phyloP scores from a whole-genome alignment of 345 rosid species.

The Streptanthus diversifolius region DNA sequence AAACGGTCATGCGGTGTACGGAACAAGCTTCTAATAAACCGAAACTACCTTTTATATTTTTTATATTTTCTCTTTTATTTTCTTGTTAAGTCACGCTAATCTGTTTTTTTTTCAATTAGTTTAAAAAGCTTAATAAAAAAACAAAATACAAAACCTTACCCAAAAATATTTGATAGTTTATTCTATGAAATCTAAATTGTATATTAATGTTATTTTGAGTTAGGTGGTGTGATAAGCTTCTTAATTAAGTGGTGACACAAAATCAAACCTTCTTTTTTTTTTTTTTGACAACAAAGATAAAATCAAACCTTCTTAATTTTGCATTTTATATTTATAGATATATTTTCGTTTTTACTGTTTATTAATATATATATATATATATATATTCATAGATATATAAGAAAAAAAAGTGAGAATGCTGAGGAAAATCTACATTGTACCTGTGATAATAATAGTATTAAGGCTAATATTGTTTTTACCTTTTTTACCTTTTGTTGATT shows the following conservation, averaged over 20 bases:
- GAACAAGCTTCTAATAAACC: constrained; percentile 23
- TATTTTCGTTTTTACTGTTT: neutral
- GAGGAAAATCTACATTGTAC: neutral
- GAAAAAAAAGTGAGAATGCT: neutral
- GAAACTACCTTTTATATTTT: neutral
- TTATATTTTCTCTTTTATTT: neutral
- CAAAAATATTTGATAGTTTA: too few species aligned
- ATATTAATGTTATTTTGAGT: neutral
- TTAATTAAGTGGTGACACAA: neutral
- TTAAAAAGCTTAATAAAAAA: neutral
- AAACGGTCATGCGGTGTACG: constrained; percentile 41
- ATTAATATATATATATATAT: neutral
- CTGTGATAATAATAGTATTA: neutral
- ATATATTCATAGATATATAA: neutral
- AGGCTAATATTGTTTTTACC: neutral
- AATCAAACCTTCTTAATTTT: neutral
- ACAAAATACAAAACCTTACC: neutral
- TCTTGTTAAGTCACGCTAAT: constrained; percentile 10
- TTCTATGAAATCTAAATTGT: neutral
- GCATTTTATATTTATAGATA: neutral
- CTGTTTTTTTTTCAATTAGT: neutral
- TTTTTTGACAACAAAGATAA: too few species aligned
- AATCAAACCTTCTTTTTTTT: neutral
- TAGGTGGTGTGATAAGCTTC: neutral
- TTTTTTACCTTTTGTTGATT: neutral